Evolutionary conservation across 345 rosid genomes (phyloP).

Genomic region (Pistacia atlantica): DNA sequence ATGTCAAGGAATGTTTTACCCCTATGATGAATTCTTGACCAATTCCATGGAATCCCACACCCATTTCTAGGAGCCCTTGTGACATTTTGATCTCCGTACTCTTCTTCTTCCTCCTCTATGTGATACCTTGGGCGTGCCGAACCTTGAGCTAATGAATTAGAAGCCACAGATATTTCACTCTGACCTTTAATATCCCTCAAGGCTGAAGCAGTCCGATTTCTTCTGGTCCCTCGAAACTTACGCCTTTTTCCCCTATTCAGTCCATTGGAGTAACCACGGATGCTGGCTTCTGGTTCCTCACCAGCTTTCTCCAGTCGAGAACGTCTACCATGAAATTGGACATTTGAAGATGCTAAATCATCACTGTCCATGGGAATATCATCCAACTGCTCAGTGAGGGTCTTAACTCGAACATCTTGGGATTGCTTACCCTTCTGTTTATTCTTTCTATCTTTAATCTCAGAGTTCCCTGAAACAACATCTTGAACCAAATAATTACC

Average conservation of each 20-base stretch:
- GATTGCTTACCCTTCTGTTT: conserved; percentile 56
- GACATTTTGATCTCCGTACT: conserved; percentile 51
- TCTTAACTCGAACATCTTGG: conserved; percentile 49
- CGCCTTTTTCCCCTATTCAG: conserved; percentile 55
- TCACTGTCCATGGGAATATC: conserved; percentile 64
- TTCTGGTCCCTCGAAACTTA: conserved; percentile 63
- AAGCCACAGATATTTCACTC: conserved; percentile 81
- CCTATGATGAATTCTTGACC: conserved; percentile 94
- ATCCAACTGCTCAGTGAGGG: conserved; percentile 71
- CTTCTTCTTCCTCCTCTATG: conserved; percentile 53
- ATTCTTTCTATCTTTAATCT: conserved; percentile 46
- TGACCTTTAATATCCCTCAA: conserved; percentile 55
- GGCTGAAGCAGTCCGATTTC: conserved; percentile 42
- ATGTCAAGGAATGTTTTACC: conserved; percentile 81
- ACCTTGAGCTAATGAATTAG: conserved; percentile 63
- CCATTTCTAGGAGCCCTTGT: conserved; percentile 72
- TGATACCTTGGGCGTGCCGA: conserved; percentile 35
- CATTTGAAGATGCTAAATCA: conserved; percentile 66
- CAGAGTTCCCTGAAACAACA: conserved; percentile 48
- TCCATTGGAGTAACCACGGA: conserved; percentile 44
- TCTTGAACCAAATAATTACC: conserved; percentile 43
- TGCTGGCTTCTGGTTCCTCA: conserved; percentile 37
- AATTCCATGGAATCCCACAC: conserved; percentile 96
- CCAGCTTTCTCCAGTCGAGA: conserved; percentile 33
- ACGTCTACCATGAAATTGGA: conserved; percentile 39